Evolutionary conservation across 768 basidiomycete genomes (phyloP).

Genomic region (Trametes cinnabarina): DNA sequence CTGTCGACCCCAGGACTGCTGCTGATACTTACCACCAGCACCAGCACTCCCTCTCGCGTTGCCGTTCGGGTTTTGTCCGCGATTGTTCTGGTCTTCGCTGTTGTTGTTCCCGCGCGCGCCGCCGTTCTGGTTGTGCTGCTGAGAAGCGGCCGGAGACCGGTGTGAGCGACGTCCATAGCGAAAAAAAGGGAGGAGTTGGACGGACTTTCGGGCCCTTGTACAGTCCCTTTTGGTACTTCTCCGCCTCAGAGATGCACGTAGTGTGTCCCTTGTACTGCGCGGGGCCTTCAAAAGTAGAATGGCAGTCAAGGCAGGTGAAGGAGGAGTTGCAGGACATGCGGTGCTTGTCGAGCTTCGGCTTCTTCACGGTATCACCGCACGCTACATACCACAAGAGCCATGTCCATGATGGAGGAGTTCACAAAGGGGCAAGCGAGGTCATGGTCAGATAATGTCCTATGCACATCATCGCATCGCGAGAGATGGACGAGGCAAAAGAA

Average conservation of each 20-base stretch:
- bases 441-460: slow-evolving; percentile 7
- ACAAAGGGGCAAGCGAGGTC: neutral
- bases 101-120: neutral
- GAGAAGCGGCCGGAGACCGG: neutral
- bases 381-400: slow-evolving; percentile 36
- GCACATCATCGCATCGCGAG: slow-evolving; percentile 10
- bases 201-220: slow-evolving; percentile 76
- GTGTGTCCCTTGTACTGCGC: slow-evolving; percentile 81
- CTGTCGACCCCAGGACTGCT: slow-evolving; percentile 16
- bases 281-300: slow-evolving; percentile 75
- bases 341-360: slow-evolving; percentile 90
- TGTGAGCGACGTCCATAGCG: neutral
- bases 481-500: neutral
- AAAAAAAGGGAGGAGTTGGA: slow-evolving; percentile 15
- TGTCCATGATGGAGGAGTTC: neutral
- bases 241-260: slow-evolving; percentile 83
- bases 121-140: slow-evolving; percentile 11
- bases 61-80: neutral
- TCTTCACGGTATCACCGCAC: slow-evolving; percentile 87
- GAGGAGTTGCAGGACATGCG: slow-evolving; percentile 55
- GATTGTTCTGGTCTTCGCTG: slow-evolving; percentile 6
- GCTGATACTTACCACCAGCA: slow-evolving; percentile 28
- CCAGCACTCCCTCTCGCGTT: neutral
- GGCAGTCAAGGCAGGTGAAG: slow-evolving; percentile 87
- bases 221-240: slow-evolving; percentile 87